Percentiles rank a stretch among this genome's conserved stretches.
These are phyloP conservation scores for Leptographium flavum DNA, from an alignment of 2,329 filamentous ascomycete genomes.

Conservation along the genomic window DNA sequence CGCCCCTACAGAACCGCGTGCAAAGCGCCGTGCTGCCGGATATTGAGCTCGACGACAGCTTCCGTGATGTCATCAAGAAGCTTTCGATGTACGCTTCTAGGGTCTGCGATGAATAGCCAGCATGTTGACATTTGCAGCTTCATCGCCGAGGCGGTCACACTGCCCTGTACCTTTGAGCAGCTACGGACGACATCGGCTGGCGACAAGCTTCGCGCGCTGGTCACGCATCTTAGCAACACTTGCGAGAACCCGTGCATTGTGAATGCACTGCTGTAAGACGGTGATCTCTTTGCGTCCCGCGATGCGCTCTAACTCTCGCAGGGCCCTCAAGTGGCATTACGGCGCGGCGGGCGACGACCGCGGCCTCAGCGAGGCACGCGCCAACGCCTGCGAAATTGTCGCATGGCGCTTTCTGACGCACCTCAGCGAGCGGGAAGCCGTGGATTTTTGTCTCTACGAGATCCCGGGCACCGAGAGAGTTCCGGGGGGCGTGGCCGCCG, in stretches of 20 bases:
- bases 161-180: conserved; percentile 61
- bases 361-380: conserved; percentile 52
- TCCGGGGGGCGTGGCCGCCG: conserved; percentile 8
- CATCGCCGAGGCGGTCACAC: conserved; percentile 45
- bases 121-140: no score
- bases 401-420: conserved; percentile 65
- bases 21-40: conserved; percentile 30
- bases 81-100: conserved; percentile 37
- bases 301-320: conserved; percentile 16
- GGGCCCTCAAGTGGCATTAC: conserved; percentile 64
- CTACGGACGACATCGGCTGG: conserved; percentile 52
- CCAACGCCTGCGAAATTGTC: conserved; percentile 65
- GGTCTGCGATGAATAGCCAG: no score
- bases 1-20: conserved; percentile 19
- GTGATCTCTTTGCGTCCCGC: neutral
- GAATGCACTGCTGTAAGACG: conserved; percentile 55
- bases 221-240: conserved; percentile 46
- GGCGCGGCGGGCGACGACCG: conserved; percentile 47
- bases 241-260: conserved; percentile 58
- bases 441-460: conserved; percentile 62
- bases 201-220: conserved; percentile 40
- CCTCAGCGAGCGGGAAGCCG: conserved; percentile 56
- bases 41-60: conserved; percentile 43
- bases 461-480: conserved; percentile 34
- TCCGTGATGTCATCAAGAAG: conserved; percentile 52